Evolutionary conservation across 2,329 filamentous ascomycete genomes (phyloP).

Genomic region (Epichloe baconii): DNA sequence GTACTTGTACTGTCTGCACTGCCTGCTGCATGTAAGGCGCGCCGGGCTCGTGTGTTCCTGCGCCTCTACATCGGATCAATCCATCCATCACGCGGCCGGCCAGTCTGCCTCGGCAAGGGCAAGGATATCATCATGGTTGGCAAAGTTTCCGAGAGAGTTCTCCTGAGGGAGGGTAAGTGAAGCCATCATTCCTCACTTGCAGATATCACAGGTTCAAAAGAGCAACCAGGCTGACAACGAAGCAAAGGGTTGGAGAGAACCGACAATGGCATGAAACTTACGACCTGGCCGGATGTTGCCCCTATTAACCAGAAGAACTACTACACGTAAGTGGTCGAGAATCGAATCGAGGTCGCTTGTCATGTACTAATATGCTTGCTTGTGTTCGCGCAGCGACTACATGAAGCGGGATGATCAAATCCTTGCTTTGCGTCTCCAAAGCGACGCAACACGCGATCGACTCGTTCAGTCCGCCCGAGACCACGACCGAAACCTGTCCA

Average conservation of each 20-base stretch:
- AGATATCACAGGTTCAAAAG: slow-evolving; percentile 9
- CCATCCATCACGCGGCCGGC: neutral
- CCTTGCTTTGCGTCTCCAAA: slow-evolving; percentile 74
- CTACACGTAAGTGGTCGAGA: slow-evolving; percentile 57
- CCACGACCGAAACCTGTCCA: slow-evolving; percentile 70
- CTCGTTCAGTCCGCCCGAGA: slow-evolving; percentile 82
- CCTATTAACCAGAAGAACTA: slow-evolving; percentile 99
- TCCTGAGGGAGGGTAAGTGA: slow-evolving; percentile 45
- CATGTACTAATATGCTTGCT: slow-evolving; percentile 6
- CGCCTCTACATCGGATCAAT: neutral
- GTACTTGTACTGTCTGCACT: too few species aligned
- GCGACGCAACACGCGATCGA: slow-evolving; percentile 71
- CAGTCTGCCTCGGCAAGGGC: neutral
- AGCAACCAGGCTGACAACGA: slow-evolving; percentile 2
- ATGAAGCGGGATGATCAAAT: slow-evolving; percentile 97
- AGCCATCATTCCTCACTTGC: slow-evolving; percentile 2
- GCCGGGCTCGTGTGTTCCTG: too few species aligned
- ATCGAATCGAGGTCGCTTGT: neutral
- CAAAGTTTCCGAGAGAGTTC: slow-evolving; percentile 52
- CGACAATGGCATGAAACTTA: slow-evolving; percentile 95
- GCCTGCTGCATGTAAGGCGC: too few species aligned
- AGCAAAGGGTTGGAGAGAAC: slow-evolving; percentile 75
- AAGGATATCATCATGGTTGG: slow-evolving; percentile 38
- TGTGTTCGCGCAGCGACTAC: slow-evolving; percentile 55
- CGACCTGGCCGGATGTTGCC: slow-evolving; percentile 80